Evolutionary conservation across 345 rosid species (phyloP).

Genomic region (Murraya paniculata): DNA sequence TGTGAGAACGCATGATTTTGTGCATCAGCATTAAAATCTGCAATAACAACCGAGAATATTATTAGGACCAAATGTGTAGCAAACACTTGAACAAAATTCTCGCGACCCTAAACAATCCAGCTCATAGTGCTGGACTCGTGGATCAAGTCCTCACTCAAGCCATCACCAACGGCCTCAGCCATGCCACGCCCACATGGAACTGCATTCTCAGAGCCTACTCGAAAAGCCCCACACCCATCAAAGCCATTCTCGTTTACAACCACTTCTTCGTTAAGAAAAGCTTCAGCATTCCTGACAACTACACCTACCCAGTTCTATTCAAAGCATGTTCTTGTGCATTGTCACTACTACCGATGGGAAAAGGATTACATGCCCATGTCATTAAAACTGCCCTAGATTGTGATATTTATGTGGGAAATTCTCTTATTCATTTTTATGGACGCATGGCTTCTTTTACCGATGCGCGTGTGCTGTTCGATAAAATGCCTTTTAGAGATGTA

Average conservation of each 20-base stretch:
- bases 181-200: conserved; percentile 21
- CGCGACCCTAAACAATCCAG: not conserved
- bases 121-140: not conserved
- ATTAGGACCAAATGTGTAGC: not conserved
- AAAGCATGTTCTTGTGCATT: conserved; percentile 20
- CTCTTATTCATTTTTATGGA: conserved; percentile 19
- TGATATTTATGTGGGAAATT: conserved; percentile 22
- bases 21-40: not conserved
- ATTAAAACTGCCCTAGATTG: conserved; percentile 4
- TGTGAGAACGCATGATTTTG: not conserved
- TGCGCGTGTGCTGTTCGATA: conserved; percentile 16
- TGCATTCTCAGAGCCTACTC: conserved; percentile 24
- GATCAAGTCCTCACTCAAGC: conserved; percentile 26
- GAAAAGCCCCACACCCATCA: conserved; percentile 18
- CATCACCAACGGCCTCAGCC: conserved; percentile 15
- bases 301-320: conserved; percentile 22
- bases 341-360: not conserved
- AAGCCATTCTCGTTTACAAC: conserved; percentile 22
- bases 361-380: conserved; percentile 22
- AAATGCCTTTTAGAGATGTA: conserved; percentile 20
- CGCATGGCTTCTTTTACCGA: not conserved
- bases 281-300: conserved; percentile 13
- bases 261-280: not conserved
- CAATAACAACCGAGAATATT: not conserved
- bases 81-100: not conserved